These are phyloP conservation scores for Aureobasidium uvarum DNA, from an alignment of 2,329 filamentous ascomycete species.

Conservation along the genomic window DNA sequence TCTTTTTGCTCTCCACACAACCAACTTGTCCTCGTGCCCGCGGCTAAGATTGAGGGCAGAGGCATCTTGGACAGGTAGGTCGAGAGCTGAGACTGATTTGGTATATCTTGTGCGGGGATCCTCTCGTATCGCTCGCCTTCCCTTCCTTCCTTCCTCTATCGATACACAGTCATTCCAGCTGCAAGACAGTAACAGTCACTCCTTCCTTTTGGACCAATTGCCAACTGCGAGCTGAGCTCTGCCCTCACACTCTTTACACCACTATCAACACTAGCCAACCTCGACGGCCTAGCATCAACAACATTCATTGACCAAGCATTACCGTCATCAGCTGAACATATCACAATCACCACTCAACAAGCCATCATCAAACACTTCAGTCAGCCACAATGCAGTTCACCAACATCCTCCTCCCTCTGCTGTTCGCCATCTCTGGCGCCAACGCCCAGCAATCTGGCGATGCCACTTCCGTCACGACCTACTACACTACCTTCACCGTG, in stretches of 20 bases:
- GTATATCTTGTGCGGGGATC: constrained; percentile 19
- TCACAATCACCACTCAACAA: constrained; percentile 4
- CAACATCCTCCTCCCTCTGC: constrained; percentile 26
- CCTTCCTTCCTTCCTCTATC: constrained; percentile 4
- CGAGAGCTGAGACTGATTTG: neutral
- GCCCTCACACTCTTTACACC: constrained; percentile 24
- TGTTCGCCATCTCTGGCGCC: constrained; percentile 25
- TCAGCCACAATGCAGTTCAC: constrained; percentile 27
- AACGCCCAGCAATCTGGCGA: constrained; percentile 12
- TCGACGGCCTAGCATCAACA: constrained; percentile 2
- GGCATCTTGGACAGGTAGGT: constrained; percentile 2
- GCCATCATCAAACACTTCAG: constrained; percentile 4
- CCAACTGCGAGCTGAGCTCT: constrained; percentile 25
- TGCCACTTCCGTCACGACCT: constrained; percentile 26
- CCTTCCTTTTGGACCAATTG: constrained; percentile 7
- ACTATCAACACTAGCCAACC: constrained; percentile 9
- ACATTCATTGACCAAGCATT: constrained; percentile 24
- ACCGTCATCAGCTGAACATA: constrained; percentile 9
- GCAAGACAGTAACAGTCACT: constrained; percentile 25
- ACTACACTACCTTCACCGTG: constrained; percentile 29
- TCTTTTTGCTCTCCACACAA: constrained; percentile 19
- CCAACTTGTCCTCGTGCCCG: constrained; percentile 25
- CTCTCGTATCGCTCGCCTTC: constrained; percentile 14
- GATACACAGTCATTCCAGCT: constrained; percentile 23
- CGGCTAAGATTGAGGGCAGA: constrained; percentile 18